phyloP scores from a whole-genome alignment of 306 rosid species.

The cucumber (Cucumis sativus) region DNA sequence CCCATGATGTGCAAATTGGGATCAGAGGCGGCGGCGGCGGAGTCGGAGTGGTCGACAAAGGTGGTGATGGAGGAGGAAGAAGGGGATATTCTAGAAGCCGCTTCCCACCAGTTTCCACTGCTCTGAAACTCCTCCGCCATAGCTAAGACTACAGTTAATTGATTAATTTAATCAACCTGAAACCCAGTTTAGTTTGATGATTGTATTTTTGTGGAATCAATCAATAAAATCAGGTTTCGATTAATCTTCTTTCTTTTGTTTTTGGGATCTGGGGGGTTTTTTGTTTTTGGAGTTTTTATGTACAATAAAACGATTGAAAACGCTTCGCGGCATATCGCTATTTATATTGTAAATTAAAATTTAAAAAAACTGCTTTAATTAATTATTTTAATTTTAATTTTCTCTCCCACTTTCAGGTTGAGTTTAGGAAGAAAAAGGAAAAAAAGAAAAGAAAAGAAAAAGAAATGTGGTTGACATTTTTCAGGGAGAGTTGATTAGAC shows the following conservation, averaged over 20 bases:
- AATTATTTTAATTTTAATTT: background rate
- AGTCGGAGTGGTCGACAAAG: background rate
- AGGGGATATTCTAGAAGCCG: slow-evolving; percentile 47
- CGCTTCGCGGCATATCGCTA: slow-evolving; percentile 57
- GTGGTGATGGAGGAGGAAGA: slow-evolving; percentile 33
- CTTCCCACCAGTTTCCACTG: slow-evolving; percentile 85
- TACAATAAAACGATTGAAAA: slow-evolving; percentile 43
- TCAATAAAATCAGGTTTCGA: background rate
- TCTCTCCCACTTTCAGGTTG: background rate
- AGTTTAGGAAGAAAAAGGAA: background rate
- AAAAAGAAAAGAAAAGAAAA: background rate
- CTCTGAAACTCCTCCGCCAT: slow-evolving; percentile 89
- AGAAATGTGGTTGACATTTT: slow-evolving; percentile 52
- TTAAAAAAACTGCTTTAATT: background rate
- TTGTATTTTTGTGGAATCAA: background rate
- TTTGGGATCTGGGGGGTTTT: background rate
- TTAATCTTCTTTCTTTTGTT: background rate
- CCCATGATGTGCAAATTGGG: slow-evolving; percentile 78
- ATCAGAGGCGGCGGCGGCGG: slow-evolving; percentile 22
- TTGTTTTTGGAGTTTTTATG: slow-evolving; percentile 1
- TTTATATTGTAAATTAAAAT: slow-evolving; percentile 38
- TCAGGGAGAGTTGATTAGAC: slow-evolving; percentile 47
- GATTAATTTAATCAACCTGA: too few species aligned
- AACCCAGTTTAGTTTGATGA: slow-evolving; percentile 7
- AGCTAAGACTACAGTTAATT: background rate